Percentiles rank a stretch among this genome's conserved stretches.
Conservation (phyloP, 768 basidiomycete species). For the Amanita pseudoporphyria region DNA sequence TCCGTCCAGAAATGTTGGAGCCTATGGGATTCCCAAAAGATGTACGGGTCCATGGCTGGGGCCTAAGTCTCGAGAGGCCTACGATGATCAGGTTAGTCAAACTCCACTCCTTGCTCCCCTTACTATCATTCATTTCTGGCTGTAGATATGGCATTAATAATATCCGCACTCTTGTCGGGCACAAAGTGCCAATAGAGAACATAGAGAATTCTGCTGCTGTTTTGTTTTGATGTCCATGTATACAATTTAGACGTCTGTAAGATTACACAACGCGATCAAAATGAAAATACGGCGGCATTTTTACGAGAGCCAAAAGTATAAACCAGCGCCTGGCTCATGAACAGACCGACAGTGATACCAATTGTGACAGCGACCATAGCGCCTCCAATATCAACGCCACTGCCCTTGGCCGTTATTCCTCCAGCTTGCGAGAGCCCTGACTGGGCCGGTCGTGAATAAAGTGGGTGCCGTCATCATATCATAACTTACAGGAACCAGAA, state of each 20-base stretch:
- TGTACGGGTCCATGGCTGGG: constrained; percentile 96
- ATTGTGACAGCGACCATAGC: constrained; percentile 89
- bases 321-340: constrained; percentile 81
- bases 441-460: constrained; percentile 24
- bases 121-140: constrained; percentile 2
- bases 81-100: constrained; percentile 90
- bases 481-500: constrained; percentile 71
- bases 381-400: constrained; percentile 75
- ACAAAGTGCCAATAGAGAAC: constrained; percentile 87
- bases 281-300: constrained; percentile 79
- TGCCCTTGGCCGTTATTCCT: constrained; percentile 73
- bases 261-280: constrained; percentile 29
- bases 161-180: constrained; percentile 92
- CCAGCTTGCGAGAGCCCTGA: constrained; percentile 82
- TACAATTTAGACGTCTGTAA: background rate
- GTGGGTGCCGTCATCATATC: background rate
- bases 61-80: constrained; percentile 86
- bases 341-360: constrained; percentile 83
- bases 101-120: background rate
- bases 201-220: constrained; percentile 89
- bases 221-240: constrained; percentile 50
- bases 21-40: constrained; percentile 98
- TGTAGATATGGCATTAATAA: constrained; percentile 92
- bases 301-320: constrained; percentile 82
- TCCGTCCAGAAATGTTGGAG: constrained; percentile 98